phyloP scores from a whole-genome alignment of 192 early-diverging fungal species.

The Irineochytrium annulatum region DNA sequence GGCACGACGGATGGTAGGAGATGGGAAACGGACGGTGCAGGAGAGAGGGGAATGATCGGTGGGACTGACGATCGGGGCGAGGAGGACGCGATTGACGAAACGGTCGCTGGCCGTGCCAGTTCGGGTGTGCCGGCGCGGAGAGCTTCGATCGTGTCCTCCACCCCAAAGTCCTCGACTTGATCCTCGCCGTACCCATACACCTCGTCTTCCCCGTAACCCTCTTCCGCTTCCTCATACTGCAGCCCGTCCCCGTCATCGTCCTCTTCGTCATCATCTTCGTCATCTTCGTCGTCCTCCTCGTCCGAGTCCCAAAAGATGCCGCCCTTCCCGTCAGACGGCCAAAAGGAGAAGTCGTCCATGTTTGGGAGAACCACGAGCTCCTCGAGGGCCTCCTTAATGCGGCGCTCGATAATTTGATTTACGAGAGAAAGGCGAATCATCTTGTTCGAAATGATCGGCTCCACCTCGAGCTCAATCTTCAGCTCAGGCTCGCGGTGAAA shows the following conservation, averaged over 20 bases:
- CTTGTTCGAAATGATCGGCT: slow-evolving; percentile 80
- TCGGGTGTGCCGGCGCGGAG: too few species aligned
- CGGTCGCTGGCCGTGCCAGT: too few species aligned
- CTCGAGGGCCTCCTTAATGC: slow-evolving; percentile 75
- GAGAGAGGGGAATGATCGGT: too few species aligned
- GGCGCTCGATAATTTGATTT: slow-evolving; percentile 79
- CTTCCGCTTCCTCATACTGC: background rate
- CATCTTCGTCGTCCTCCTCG: slow-evolving; percentile 26
- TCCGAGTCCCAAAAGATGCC: slow-evolving; percentile 39
- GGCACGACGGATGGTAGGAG: too few species aligned
- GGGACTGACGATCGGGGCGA: too few species aligned
- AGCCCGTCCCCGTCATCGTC: slow-evolving; percentile 24
- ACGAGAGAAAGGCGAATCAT: slow-evolving; percentile 73
- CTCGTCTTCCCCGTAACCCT: slow-evolving; percentile 11
- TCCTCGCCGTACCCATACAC: background rate
- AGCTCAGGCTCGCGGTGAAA: slow-evolving; percentile 76
- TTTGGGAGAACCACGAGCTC: slow-evolving; percentile 80
- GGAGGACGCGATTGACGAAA: too few species aligned
- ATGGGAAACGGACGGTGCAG: too few species aligned
- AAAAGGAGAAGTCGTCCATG: slow-evolving; percentile 84
- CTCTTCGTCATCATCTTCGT: slow-evolving; percentile 11
- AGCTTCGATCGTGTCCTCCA: too few species aligned
- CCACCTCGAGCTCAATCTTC: slow-evolving; percentile 58
- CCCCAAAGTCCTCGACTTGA: too few species aligned
- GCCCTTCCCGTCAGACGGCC: slow-evolving; percentile 29